Evolutionary conservation across 805 yeast species (phyloP), one percentile per base, ranked within the genome.

Genomic region (Wickerhamiella vanderwaltii): DNA sequence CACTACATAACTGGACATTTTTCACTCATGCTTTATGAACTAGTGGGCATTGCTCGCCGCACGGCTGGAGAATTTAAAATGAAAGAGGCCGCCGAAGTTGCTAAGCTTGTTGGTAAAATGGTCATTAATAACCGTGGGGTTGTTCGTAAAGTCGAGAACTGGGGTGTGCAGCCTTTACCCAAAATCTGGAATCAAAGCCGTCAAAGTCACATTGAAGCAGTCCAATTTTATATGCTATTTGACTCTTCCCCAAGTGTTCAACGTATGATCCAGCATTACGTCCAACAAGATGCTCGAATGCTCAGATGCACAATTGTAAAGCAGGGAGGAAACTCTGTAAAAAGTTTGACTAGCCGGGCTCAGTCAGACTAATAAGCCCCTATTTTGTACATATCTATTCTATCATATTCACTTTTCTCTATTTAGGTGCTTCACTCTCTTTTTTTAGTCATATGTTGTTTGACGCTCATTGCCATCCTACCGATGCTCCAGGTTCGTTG

Each of bases 1-100:
- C n/a, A n/a, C n/a, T n/a, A n/a, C n/a, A n/a, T n/a, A n/a, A n/a
- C n/a, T n/a, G n/a, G n/a, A n/a, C n/a, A n/a, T n/a, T n/a, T n/a
- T n/a, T n/a, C n/a, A n/a, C n/a, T n/a, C n/a, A 87, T 87, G 97
- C 72, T 84, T 45, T 87, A 87, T 67, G 96, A 87, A 67, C 66
- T 88, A 32, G 73, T 85, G 47, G 94, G 94, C 34, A 81, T 86
- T 47, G 86, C 94, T 6, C 83, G 96, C 64, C 35, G 35, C 15
- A 30, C 35, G 2, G 77, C 80, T 3, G 35, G 35, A 7, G 55
- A 62, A 36, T 61, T 64, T 15, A 69, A 68, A 12, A 65, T 68
- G 28, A 55, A 65, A 5, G 88, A 80, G 50, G 85, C 86, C 12
- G 75, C 74, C 49, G 80, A 77, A 57, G 63, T 71, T 25, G 69